Evolutionary conservation across 2,329 filamentous ascomycete genomes (phyloP).

Genomic region (Aureobasidium zeae): DNA sequence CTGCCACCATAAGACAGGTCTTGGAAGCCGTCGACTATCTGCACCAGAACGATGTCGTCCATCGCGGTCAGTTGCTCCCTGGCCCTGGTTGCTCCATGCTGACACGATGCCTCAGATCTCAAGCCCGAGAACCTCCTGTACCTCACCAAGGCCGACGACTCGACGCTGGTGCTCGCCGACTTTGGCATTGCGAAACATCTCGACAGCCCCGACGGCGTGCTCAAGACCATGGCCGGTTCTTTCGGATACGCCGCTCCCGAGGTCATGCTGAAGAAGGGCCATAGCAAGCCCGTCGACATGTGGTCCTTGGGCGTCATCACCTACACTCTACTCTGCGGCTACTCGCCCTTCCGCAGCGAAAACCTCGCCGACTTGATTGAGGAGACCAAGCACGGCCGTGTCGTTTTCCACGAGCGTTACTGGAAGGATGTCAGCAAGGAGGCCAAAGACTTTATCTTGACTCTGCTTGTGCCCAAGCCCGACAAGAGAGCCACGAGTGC

Average conservation of each 20-base stretch:
- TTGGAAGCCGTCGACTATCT: constrained; percentile 89
- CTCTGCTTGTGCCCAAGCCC: constrained; percentile 69
- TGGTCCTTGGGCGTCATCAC: constrained; percentile 99
- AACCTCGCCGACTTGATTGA: constrained; percentile 88
- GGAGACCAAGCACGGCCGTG: constrained; percentile 73
- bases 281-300: constrained; percentile 98
- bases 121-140: constrained; percentile 98
- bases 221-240: constrained; percentile 97
- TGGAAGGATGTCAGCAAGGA: constrained; percentile 96
- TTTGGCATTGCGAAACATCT: constrained; percentile 99
- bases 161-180: constrained; percentile 85
- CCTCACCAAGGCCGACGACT: constrained; percentile 65
- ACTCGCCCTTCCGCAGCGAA: constrained; percentile 95
- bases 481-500: constrained; percentile 68
- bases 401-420: constrained; percentile 95
- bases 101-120: constrained; percentile 55
- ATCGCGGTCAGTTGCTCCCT: constrained; percentile 57
- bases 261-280: constrained; percentile 95
- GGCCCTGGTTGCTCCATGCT: neutral
- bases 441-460: constrained; percentile 86
- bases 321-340: constrained; percentile 94
- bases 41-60: constrained; percentile 88
- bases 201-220: constrained; percentile 77
- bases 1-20: constrained; percentile 89
- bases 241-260: constrained; percentile 97